These are phyloP conservation scores for Flaveria robusta DNA, from an alignment of 129 eudicot species.

Conservation along the genomic window DNA sequence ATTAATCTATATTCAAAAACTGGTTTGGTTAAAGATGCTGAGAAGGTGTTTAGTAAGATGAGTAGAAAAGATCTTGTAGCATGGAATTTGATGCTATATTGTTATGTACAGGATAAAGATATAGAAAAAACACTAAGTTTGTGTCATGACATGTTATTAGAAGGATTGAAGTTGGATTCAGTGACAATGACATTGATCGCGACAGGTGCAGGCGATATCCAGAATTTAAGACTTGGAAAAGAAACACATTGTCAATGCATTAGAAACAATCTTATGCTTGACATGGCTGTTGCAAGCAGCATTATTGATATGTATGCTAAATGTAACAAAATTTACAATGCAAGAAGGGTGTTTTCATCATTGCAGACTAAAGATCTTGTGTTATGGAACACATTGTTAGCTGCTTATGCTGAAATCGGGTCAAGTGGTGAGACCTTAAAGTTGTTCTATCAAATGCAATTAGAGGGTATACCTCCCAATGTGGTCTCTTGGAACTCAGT, in stretches of 20 bases:
- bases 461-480: constrained; percentile 55
- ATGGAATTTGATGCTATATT: constrained; percentile 70
- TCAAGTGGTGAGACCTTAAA: constrained; percentile 62
- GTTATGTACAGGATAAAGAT: constrained; percentile 48
- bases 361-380: constrained; percentile 50
- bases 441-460: constrained; percentile 65
- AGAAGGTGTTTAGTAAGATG: constrained; percentile 57
- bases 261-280: constrained; percentile 37
- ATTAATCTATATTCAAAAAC: constrained; percentile 57
- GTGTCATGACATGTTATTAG: constrained; percentile 49
- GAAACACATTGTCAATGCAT: constrained; percentile 60
- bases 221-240: constrained; percentile 52
- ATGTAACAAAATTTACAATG: constrained; percentile 46
- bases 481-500: constrained; percentile 73
- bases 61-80: constrained; percentile 60
- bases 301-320: constrained; percentile 67
- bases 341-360: constrained; percentile 46
- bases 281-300: constrained; percentile 53
- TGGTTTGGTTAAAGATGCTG: constrained; percentile 60
- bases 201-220: constrained; percentile 48
- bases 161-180: constrained; percentile 54
- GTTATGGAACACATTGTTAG: constrained; percentile 66
- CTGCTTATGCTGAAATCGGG: constrained; percentile 61
- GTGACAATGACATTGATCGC: constrained; percentile 58
- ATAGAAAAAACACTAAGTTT: constrained; percentile 34